Base-by-base conservation (phyloP, 129 eudicot species). In the Dittrichia graveolens region DNA sequence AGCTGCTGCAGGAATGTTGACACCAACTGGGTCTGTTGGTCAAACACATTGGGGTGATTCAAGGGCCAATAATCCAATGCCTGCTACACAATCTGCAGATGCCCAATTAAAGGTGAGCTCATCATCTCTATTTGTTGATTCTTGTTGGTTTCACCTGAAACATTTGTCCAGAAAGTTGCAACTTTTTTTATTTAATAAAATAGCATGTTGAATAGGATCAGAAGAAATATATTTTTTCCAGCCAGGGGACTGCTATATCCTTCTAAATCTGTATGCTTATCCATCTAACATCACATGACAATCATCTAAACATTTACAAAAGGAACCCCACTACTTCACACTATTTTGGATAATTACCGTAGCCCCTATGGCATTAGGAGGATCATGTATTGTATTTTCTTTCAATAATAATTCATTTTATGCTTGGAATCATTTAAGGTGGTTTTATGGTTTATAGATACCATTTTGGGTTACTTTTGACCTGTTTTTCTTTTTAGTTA, bases 1-100 rank as follows among this genome's bases (percentile, higher is more conserved):
- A 81, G 97, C 99, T 52, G 99, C 99, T 60, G 96, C 97, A n/a
- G 82, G 96, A 81, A 90, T 94, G 99, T 67, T 94, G 76, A 89
- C 96, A 3, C 98, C 98, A 58, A 66, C 95, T 40, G 95, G 84
- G 50, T 85, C 96, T 39, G 93, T 78, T 70, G 88, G 94, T 24
- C 98, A 92, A 78, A 83, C 88, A 54, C 93, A 89, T 60, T 89
- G 98, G 98, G 83, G 86, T 50, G 98, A 92, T 56, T 86, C 96
- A 13, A 74, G 85, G 67, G 88, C 89, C 16, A 92, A 89, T 68
- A 85, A 83, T 75, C 77, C 91, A 43, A 73, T 90, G 68, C 81
- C 96, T 42, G 72, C 95, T 62, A 64, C 96, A 18, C 89, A 83
- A 67, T 85, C 96, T 64, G 88, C 96, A 55, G 98, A 92, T 82